Evolutionary conservation across 2,329 filamentous ascomycete species (phyloP).

Genomic region (Penicillium janthinellum): DNA sequence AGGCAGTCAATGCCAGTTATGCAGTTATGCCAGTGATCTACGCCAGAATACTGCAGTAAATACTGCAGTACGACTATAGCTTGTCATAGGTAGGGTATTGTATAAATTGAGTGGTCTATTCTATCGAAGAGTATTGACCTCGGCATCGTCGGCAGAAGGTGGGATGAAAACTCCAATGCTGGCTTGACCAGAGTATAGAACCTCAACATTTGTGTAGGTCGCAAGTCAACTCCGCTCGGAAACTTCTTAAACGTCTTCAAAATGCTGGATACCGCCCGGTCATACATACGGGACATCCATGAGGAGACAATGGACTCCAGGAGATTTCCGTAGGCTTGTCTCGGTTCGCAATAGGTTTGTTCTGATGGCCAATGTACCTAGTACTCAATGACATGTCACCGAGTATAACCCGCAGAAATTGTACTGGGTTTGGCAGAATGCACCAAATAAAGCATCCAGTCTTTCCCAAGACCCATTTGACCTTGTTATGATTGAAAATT

Average conservation of each 20-base stretch:
- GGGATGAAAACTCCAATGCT: not conserved
- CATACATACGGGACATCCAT: too few species aligned
- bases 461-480: not conserved
- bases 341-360: not conserved
- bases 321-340: too few species aligned
- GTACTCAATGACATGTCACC: not conserved
- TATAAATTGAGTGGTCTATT: not conserved
- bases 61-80: too few species aligned
- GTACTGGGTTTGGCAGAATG: not conserved
- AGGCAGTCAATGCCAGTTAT: not conserved
- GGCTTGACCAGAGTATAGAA: not conserved
- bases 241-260: too few species aligned
- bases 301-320: too few species aligned
- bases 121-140: not conserved
- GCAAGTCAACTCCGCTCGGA: too few species aligned
- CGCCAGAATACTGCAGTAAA: too few species aligned
- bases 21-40: not conserved
- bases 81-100: too few species aligned
- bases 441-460: not conserved
- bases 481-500: constrained; percentile 62
- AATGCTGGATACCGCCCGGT: too few species aligned
- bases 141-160: not conserved
- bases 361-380: not conserved
- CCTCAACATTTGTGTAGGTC: not conserved
- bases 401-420: not conserved